Evolutionary conservation across 192 early-diverging fungal genomes (phyloP), one percentile per base, ranked within the genome.

Genomic region (Umbelopsis vinacea): DNA sequence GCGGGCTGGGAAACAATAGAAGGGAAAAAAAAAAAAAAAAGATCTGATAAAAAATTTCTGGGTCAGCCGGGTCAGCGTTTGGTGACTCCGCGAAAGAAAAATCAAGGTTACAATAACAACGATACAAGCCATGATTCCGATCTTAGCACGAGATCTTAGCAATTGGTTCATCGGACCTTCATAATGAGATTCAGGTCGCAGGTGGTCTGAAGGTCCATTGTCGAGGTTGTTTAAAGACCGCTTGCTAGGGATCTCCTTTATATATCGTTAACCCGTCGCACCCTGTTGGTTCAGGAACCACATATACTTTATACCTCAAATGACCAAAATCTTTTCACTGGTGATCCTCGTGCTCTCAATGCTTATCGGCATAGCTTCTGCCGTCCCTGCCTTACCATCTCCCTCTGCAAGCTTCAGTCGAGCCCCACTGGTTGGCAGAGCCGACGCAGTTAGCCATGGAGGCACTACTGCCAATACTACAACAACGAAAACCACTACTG

Each of bases 151-250:
- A 29, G 57, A 63, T 63, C 57, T 50, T 6, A 19, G 57, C 11
- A 3, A 37, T 7, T 38, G 29, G 57, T 37, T 37, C 3, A n/a
- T 35, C 57, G 57, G 53, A 22, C 26, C 11, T 63, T 63, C 33
- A n/a, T 26, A 35, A 19, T 26, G 11, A 37, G 4, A 37, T 63
- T 37, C 8, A 63, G 17, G 4, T 29, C 14, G 57, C 26, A 29
- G 57, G 29, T 19, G 14, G 23, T 63, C 8, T 19, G 0, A 19
- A 19, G 26, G 57, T 38, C 29, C 57, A 63, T 29, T 14, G 19
- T 37, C 57, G 37, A 37, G 11, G 57, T 38, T 63, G 57, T 63
- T 63, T 37, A 63, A 63, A 63, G 57, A 63, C 57, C 57, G 57
- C 57, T 11, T 63, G 57, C 48, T n/a, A 17, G 15, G 48, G n/a